Evolutionary conservation across 2,329 filamentous ascomycete species (phyloP).

Genomic region (Pseudogymnoascus sp.): DNA sequence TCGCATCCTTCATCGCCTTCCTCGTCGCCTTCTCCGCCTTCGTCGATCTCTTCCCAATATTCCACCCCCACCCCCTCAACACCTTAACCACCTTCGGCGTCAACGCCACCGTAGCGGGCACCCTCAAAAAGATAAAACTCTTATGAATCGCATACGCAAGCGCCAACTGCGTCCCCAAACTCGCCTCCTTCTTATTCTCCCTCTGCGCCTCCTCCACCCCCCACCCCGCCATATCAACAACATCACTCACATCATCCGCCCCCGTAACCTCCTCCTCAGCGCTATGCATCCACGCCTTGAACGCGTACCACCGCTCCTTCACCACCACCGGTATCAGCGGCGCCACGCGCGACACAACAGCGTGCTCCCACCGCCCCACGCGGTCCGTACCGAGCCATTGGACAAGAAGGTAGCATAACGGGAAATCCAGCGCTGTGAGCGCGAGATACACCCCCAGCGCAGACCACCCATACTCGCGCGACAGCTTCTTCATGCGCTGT

Average conservation of each 20-base stretch:
- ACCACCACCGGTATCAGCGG: slow-evolving; percentile 51
- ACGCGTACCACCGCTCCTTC: slow-evolving; percentile 44
- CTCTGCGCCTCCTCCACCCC: slow-evolving; percentile 56
- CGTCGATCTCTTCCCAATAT: too few relatives aligned
- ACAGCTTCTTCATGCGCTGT: slow-evolving; percentile 62
- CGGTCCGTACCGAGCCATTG: slow-evolving; percentile 72
- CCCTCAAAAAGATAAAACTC: too few relatives aligned
- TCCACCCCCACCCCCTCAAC: too few relatives aligned
- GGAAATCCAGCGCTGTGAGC: slow-evolving; percentile 81
- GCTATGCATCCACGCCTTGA: slow-evolving; percentile 39
- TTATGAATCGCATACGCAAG: too few relatives aligned
- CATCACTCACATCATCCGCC: slow-evolving; percentile 37
- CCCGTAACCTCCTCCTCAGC: slow-evolving; percentile 37
- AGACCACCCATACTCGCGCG: slow-evolving; percentile 88
- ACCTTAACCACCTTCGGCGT: too few relatives aligned
- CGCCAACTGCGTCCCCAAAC: too few relatives aligned
- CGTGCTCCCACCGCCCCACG: slow-evolving; percentile 62
- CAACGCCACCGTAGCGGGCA: too few relatives aligned
- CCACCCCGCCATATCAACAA: slow-evolving; percentile 46
- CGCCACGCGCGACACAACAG: slow-evolving; percentile 52
- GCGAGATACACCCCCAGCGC: slow-evolving; percentile 84
- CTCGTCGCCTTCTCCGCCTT: too few relatives aligned
- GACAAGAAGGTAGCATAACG: slow-evolving; percentile 88
- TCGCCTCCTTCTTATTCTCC: too few relatives aligned
- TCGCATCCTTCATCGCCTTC: too few relatives aligned